These are phyloP conservation scores for Beauveria scarabaeidicola DNA, from an alignment of 2,329 filamentous ascomycete genomes.

Conservation along the genomic window DNA sequence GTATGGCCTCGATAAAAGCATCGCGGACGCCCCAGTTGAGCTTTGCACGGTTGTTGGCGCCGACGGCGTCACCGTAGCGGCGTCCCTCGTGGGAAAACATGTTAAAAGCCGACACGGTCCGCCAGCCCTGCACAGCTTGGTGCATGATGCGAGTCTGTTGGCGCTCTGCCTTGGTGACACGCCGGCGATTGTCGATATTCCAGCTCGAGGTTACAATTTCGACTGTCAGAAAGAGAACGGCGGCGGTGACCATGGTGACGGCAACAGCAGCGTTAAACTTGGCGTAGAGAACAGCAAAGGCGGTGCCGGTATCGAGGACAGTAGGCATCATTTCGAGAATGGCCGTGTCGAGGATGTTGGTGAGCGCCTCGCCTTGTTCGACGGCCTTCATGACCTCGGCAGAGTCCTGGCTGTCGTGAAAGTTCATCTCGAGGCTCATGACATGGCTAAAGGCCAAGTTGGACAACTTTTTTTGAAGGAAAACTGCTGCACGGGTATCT, in stretches of 20 bases:
- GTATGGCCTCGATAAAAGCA: slow-evolving; percentile 16
- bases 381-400: slow-evolving; percentile 57
- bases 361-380: slow-evolving; percentile 53
- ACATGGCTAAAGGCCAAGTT: slow-evolving; percentile 55
- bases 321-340: slow-evolving; percentile 54
- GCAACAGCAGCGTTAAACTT: slow-evolving; percentile 55
- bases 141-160: slow-evolving; percentile 45
- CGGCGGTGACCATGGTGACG: slow-evolving; percentile 25
- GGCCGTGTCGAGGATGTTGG: slow-evolving; percentile 49
- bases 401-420: slow-evolving; percentile 57
- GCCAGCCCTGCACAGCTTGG: slow-evolving; percentile 52
- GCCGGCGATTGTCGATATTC: slow-evolving; percentile 22
- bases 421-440: slow-evolving; percentile 61
- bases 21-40: slow-evolving; percentile 17
- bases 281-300: slow-evolving; percentile 50
- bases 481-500: slow-evolving; percentile 28
- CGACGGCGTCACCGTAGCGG: slow-evolving; percentile 20
- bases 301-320: slow-evolving; percentile 51
- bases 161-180: slow-evolving; percentile 30
- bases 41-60: slow-evolving; percentile 17
- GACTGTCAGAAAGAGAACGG: slow-evolving; percentile 14
- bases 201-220: slow-evolving; percentile 27
- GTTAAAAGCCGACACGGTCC: slow-evolving; percentile 42
- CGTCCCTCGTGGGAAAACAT: slow-evolving; percentile 23
- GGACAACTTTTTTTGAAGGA: slow-evolving; percentile 21